phyloP scores from a whole-genome alignment of 2,329 filamentous ascomycete genomes.

The Sporothrix pseudoabietina region DNA sequence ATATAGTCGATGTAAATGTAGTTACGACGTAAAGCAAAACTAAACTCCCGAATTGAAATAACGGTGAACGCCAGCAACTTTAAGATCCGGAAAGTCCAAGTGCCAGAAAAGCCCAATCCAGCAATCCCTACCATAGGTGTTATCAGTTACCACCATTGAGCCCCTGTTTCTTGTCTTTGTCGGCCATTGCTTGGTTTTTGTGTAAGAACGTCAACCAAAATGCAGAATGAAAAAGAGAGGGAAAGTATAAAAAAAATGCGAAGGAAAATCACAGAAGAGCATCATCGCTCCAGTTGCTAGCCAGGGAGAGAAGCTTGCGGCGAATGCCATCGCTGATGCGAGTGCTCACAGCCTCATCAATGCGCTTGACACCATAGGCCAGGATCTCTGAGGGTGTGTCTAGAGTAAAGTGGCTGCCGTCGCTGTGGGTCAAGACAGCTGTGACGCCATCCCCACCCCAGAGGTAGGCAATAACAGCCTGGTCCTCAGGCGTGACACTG shows the following conservation, averaged over 20 bases:
- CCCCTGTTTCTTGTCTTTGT: background rate
- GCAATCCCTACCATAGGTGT: background rate
- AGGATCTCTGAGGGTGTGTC: constrained; percentile 47
- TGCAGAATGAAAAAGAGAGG: background rate
- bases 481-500: constrained; percentile 46
- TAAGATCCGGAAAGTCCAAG: background rate
- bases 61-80: too few relatives aligned
- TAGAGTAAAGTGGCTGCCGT: constrained; percentile 43
- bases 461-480: constrained; percentile 43
- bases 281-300: constrained; percentile 44
- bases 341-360: constrained; percentile 47
- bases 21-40: too few relatives aligned
- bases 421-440: constrained; percentile 42
- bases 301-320: constrained; percentile 48
- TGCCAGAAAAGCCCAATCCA: background rate
- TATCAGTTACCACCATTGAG: background rate
- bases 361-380: constrained; percentile 45
- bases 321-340: constrained; percentile 51
- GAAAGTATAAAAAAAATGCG: background rate
- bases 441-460: constrained; percentile 46
- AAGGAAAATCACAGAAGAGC: background rate
- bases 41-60: too few relatives aligned
- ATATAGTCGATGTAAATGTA: background rate
- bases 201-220: background rate
- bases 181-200: background rate